A percentile compares a stretch with the other conserved stretches of the same genome.
These are phyloP conservation scores for Trichophyton verrucosum DNA, from an alignment of 2,329 filamentous ascomycete genomes.

Conservation along the genomic window DNA sequence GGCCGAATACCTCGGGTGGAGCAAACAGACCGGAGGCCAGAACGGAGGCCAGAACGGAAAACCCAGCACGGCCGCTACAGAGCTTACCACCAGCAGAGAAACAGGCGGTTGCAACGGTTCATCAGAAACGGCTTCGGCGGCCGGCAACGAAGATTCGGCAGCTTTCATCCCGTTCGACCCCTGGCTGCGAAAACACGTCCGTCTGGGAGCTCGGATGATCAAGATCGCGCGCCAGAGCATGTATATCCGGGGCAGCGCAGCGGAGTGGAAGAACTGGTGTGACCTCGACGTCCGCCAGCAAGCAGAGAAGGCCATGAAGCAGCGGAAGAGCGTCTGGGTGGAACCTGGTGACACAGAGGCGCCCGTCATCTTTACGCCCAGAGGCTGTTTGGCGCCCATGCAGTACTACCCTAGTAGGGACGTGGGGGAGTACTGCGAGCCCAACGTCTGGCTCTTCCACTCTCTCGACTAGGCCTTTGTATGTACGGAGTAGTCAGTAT, in stretches of 20 bases:
- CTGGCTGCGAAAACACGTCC: slow-evolving; percentile 1
- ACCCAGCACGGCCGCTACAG: no score
- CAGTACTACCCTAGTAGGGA: background rate
- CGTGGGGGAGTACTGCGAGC: background rate
- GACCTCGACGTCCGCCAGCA: background rate
- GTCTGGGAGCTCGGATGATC: background rate
- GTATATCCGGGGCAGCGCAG: background rate
- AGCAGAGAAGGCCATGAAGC: background rate
- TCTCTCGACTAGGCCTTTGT: background rate
- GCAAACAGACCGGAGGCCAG: background rate
- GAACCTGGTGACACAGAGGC: background rate
- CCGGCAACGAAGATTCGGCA: background rate
- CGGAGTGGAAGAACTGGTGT: background rate
- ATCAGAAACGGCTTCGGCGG: background rate
- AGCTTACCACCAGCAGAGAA: background rate
- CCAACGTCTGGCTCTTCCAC: background rate
- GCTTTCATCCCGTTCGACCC: background rate
- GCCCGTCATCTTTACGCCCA: background rate
- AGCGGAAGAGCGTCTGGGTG: background rate
- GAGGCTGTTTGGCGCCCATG: background rate
- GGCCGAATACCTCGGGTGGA: background rate
- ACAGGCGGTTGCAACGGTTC: background rate
- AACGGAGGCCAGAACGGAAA: background rate
- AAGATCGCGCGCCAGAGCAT: background rate
- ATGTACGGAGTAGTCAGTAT: background rate